A percentile compares a stretch with the other conserved stretches of the same genome.
Conservation (phyloP, 441 rosid species). For the Populus hybrid region DNA sequence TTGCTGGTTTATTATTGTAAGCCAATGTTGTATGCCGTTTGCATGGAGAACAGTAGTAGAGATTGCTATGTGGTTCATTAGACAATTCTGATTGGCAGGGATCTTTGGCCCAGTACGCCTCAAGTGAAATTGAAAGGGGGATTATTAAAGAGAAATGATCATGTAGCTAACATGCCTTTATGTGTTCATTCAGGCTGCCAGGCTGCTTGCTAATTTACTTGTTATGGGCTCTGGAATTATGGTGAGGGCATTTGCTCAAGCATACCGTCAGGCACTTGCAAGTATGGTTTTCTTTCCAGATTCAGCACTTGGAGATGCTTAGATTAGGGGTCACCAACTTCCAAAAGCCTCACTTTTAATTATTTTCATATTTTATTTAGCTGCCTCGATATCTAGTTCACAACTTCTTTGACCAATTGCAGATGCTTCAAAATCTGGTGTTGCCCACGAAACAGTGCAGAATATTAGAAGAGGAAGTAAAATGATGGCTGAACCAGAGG, state of each 20-base stretch:
- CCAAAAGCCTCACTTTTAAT: not conserved
- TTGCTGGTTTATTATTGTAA: not conserved
- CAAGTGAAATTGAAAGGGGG: not conserved
- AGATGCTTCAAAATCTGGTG: slow-evolving; percentile 82
- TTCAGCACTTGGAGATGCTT: not conserved
- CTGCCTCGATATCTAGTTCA: not conserved
- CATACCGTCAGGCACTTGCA: slow-evolving; percentile 75
- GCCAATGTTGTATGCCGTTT: not conserved
- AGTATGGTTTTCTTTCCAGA: slow-evolving; percentile 37
- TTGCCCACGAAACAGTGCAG: slow-evolving; percentile 71
- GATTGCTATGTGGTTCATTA: not conserved
- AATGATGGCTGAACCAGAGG: slow-evolving; percentile 71
- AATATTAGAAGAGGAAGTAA: slow-evolving; percentile 58
- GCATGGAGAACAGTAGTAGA: not conserved
- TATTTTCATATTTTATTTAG: not conserved
- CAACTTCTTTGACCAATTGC: slow-evolving; percentile 13
- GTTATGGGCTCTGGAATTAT: slow-evolving; percentile 62
- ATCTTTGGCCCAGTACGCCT: not conserved
- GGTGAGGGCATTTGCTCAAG: slow-evolving; percentile 53
- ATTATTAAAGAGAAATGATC: not conserved
- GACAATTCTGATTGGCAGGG: not conserved
- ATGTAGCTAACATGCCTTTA: not conserved
- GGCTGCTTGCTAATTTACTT: slow-evolving; percentile 52
- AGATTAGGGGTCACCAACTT: not conserved
- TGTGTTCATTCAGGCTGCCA: slow-evolving; percentile 46